Conservation (phyloP, 2,329 filamentous ascomycete genomes). For the Ophiostoma australiae region DNA sequence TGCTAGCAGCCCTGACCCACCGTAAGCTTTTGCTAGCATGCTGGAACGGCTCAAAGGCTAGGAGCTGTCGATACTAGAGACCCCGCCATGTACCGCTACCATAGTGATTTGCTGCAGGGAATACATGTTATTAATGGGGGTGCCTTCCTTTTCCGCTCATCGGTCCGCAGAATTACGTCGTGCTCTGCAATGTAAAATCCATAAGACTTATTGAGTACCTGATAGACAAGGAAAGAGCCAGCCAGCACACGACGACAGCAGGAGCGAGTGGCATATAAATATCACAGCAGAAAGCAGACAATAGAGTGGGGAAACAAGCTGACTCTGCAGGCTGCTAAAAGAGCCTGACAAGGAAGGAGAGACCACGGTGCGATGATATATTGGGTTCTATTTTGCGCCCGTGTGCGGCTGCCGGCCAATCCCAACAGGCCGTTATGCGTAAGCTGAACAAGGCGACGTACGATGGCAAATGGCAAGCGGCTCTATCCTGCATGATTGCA, state of each 20-base stretch:
- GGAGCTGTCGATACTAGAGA: neutral
- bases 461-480: neutral
- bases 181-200: neutral
- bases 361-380: neutral
- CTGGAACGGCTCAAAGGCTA: neutral
- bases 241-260: neutral
- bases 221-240: neutral
- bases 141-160: neutral
- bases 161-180: neutral
- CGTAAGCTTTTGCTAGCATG: neutral
- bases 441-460: neutral
- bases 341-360: neutral
- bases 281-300: neutral
- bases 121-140: neutral
- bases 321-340: neutral
- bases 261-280: neutral
- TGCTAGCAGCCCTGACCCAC: slow-evolving; percentile 10
- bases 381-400: slow-evolving; percentile 11
- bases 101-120: neutral
- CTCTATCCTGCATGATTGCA: neutral
- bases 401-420: neutral
- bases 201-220: neutral
- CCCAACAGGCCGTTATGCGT: neutral
- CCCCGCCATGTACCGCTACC: neutral
- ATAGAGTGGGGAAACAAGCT: neutral